Evolutionary conservation across 2,329 filamentous ascomycete species (phyloP), one percentile per base, ranked within the genome.

Genomic region (Xylogone sp.): DNA sequence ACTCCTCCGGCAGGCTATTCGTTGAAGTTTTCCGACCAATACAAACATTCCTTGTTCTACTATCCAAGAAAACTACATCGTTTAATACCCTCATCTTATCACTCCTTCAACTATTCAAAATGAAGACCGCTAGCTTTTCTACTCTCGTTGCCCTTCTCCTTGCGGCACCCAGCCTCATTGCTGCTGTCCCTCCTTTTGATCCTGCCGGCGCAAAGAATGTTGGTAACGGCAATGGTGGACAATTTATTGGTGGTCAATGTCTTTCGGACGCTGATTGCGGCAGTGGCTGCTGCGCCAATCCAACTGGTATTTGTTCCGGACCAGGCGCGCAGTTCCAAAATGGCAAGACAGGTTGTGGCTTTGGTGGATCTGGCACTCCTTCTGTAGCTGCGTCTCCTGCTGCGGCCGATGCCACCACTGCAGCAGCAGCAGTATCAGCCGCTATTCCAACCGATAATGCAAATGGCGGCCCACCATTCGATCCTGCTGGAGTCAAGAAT

Each of bases 161-260:
- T 16, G n/a, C 34, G 5, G 34, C 34, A 18, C 34, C 34, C 34
- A 39, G 34, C 34, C 34, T 39, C 34, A 39, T 39, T 16, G 34
- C 29, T n/a, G 56, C 54, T 13, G 54, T 58, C 44, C 50, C 49
- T 27, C 51, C 54, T 16, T 60, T 59, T 31, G 56, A 60, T 20
- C 54, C 54, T 9, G 46, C 56, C 2, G 66, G 66, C 8, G 21
- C 52, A 16, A 48, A 58, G 50, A 69, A 69, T 48, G 52, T 66
- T 21, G 66, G 66, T 39, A 65, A 66, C 46, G 66, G 64, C 21
- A 43, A 54, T 7, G 66, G 62, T 16, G 45, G 43, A 10, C 66
- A 69, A 54, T 68, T 68, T 55, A 66, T 68, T 53, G 63, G 62
- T 7, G 66, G 66, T 1, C 60, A 68, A 27, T 69, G 66, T 45